Conservation (phyloP, 108 stramenopile genomes). For the Asterionellopsis glacialis region DNA sequence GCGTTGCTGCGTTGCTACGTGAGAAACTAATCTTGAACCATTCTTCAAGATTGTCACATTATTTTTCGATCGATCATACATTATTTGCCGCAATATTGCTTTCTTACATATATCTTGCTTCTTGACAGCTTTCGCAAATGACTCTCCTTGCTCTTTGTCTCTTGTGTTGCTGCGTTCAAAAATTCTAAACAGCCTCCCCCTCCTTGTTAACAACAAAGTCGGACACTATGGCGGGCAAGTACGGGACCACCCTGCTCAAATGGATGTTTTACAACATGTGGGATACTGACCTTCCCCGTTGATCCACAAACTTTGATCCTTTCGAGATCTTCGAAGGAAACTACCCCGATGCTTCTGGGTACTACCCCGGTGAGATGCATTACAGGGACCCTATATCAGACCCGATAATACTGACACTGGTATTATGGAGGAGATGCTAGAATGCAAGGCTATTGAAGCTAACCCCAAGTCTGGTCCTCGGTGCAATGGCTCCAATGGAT, state of each 20-base stretch:
- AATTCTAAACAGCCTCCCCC: constrained; percentile 20
- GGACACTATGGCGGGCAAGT: constrained; percentile 75
- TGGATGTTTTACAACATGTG: constrained; percentile 75
- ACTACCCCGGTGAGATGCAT: constrained; percentile 79
- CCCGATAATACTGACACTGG: constrained; percentile 78
- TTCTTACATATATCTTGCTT: neutral
- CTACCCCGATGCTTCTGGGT: constrained; percentile 58
- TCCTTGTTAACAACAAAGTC: neutral
- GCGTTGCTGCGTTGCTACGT: no score
- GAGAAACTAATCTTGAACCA: no score
- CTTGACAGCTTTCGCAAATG: constrained; percentile 27
- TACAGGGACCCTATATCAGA: constrained; percentile 91
- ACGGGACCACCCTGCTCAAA: constrained; percentile 81
- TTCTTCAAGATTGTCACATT: no score
- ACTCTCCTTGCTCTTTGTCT: constrained; percentile 42
- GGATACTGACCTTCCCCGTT: constrained; percentile 78
- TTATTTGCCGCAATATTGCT: neutral
- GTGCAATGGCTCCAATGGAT: no score
- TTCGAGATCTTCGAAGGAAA: constrained; percentile 72
- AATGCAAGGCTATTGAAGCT: constrained; percentile 57
- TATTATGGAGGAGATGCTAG: constrained; percentile 77
- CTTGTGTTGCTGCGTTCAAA: constrained; percentile 51
- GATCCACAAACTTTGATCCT: constrained; percentile 89
- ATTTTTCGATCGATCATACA: neutral
- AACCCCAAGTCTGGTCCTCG: no score